Percentiles rank a stretch among this genome's conserved stretches.
These are phyloP conservation scores for Avena sativa DNA, from an alignment of 176 grass and related monocot genomes.

Conservation along the genomic window DNA sequence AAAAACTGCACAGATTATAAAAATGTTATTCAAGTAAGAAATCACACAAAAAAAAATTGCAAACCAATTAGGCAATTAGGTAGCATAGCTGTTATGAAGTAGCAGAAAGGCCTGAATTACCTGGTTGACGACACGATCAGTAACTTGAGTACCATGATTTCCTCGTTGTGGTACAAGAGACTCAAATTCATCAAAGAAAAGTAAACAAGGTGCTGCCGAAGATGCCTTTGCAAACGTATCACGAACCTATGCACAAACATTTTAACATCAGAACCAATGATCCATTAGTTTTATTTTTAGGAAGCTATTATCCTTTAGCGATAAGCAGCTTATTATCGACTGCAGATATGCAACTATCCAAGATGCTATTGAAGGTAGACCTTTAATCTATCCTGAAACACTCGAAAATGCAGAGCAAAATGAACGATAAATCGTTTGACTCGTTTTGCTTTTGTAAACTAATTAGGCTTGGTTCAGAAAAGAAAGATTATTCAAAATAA, in stretches of 20 bases:
- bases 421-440: not conserved
- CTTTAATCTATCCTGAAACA: slow-evolving; percentile 5
- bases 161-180: slow-evolving; percentile 90
- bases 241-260: slow-evolving; percentile 62
- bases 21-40: not conserved
- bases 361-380: not conserved
- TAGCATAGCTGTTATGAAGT: not conserved
- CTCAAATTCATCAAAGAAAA: slow-evolving; percentile 98
- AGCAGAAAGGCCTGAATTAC: slow-evolving; percentile 29
- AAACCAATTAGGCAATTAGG: slow-evolving; percentile 1
- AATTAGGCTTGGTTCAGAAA: slow-evolving; percentile 15
- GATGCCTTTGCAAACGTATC: slow-evolving; percentile 87
- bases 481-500: not conserved
- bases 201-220: slow-evolving; percentile 80
- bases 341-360: slow-evolving; percentile 13
- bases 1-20: slow-evolving; percentile 69
- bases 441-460: not conserved
- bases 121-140: slow-evolving; percentile 98
- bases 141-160: slow-evolving; percentile 86
- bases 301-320: not conserved
- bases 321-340: not conserved
- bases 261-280: slow-evolving; percentile 40
- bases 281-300: not conserved
- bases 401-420: not conserved
- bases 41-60: not conserved